These are phyloP conservation scores for Macrophomina tecta DNA, from an alignment of 2,329 filamentous ascomycete genomes.

Conservation along the genomic window DNA sequence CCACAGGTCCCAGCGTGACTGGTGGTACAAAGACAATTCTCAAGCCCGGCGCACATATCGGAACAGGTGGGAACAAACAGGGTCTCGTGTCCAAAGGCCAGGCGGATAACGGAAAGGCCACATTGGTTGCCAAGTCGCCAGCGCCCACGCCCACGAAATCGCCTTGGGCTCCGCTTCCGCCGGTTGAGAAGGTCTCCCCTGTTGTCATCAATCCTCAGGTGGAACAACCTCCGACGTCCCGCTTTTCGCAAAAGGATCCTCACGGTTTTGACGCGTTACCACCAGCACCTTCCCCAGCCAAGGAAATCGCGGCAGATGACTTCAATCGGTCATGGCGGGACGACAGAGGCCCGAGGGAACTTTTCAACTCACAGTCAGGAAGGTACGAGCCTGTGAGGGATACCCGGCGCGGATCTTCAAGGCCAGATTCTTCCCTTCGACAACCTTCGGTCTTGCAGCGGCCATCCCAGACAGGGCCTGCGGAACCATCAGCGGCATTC, in stretches of 20 bases:
- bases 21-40: slow-evolving; percentile 55
- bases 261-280: slow-evolving; percentile 62
- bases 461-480: slow-evolving; percentile 66
- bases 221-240: slow-evolving; percentile 51
- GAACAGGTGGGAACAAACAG: slow-evolving; percentile 45
- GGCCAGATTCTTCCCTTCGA: slow-evolving; percentile 71
- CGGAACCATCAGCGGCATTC: slow-evolving; percentile 85
- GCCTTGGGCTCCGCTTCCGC: slow-evolving; percentile 87
- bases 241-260: slow-evolving; percentile 62
- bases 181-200: slow-evolving; percentile 80
- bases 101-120: slow-evolving; percentile 67
- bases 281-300: slow-evolving; percentile 61
- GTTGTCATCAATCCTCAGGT: slow-evolving; percentile 63
- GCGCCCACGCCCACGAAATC: slow-evolving; percentile 78
- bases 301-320: slow-evolving; percentile 92
- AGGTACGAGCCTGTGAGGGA: slow-evolving; percentile 89
- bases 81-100: slow-evolving; percentile 71
- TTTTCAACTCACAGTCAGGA: slow-evolving; percentile 95
- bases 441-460: slow-evolving; percentile 83
- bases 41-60: slow-evolving; percentile 52
- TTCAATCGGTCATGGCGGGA: slow-evolving; percentile 89
- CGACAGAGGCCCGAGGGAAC: slow-evolving; percentile 71
- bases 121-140: slow-evolving; percentile 74
- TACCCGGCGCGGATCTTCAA: slow-evolving; percentile 67
- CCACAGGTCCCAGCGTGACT: slow-evolving; percentile 33